Evolutionary conservation across 225 moss, liverwort and hornwort genomes (phyloP).

Genomic region (Straminergon stramineum): DNA sequence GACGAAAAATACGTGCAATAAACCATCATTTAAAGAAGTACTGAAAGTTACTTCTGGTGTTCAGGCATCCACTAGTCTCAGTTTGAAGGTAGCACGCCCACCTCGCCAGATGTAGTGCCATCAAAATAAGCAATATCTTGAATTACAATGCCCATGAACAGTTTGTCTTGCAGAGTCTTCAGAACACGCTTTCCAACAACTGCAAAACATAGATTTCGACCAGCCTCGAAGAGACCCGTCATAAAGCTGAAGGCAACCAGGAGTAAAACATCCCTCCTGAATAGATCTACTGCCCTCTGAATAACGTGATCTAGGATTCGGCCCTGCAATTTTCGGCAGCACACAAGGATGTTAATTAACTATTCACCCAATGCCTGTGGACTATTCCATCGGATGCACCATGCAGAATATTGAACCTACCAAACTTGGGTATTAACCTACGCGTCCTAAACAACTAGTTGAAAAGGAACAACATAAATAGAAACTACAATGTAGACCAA

Average conservation of each 20-base stretch:
- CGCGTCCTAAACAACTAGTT: background rate
- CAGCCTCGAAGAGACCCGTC: constrained; percentile 88
- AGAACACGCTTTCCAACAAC: constrained; percentile 97
- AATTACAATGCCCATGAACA: constrained; percentile 83
- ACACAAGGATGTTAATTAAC: background rate
- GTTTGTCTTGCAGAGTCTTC: constrained; percentile 94
- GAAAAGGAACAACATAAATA: background rate
- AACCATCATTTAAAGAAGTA: constrained; percentile 16
- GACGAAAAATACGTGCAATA: background rate
- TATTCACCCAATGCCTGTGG: background rate
- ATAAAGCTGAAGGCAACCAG: constrained; percentile 79
- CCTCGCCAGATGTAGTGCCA: constrained; percentile 98
- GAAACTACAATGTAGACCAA: background rate
- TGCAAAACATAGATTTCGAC: constrained; percentile 92
- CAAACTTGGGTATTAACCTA: background rate
- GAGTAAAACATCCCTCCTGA: constrained; percentile 73
- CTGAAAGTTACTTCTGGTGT: constrained; percentile 43
- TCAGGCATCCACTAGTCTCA: constrained; percentile 48
- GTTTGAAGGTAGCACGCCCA: constrained; percentile 50
- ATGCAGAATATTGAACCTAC: background rate
- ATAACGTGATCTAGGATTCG: constrained; percentile 93
- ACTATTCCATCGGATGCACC: background rate
- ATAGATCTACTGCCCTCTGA: constrained; percentile 47
- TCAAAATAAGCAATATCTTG: constrained; percentile 99
- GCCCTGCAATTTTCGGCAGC: constrained; percentile 52